Base-by-base conservation (phyloP, 1,284 basidiomycete genomes). In the Taiwanofungus camphoratus region DNA sequence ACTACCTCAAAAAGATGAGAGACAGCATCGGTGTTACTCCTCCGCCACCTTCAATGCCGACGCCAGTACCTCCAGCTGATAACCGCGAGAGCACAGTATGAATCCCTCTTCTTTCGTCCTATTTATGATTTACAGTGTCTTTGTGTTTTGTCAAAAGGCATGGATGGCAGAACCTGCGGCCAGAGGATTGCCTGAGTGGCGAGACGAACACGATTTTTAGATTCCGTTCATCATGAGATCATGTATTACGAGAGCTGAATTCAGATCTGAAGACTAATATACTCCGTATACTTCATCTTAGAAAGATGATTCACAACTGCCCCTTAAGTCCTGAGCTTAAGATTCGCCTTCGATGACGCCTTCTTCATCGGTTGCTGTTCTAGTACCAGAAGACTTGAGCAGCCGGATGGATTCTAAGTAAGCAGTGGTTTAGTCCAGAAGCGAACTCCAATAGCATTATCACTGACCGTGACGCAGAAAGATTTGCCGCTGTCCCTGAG, bases 401-500 rank as follows among this genome's bases (percentile, higher is more conserved):
- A 63, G 35, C 13, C 61, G 48, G 27, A 63, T 48, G 15, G 12
- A 19, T 48, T 65, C 64, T 66, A 51, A 27, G 13, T 23, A 44
- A 39, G 44, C 41, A 46, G 12, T 29, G 16, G 15, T 12, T 11
- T 30, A 20, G 15, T 5, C 7, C 16, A 15, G n/a, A 3, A 16
- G 22, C n/a, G n/a, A n/a, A n/a, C n/a, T n/a, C n/a, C n/a, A n/a
- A n/a, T n/a, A n/a, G n/a, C n/a, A n/a, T n/a, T n/a, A n/a, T n/a
- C n/a, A n/a, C 55, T 19, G 47, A 86, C 87, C 86, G 49, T 89
- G 86, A 54, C 74, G 71, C 33, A 89, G 68, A 65, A 88, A 85
- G 44, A 90, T 83, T 58, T 89, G 87, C 24, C 83, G 77, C 57
- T 87, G 86, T 1, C 79, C 82, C 46, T 77, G 70, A 21, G 79